Evolutionary conservation across 306 rosid species (phyloP), one percentile per base, ranked within the genome.

Genomic region (Fragaria vesca): DNA sequence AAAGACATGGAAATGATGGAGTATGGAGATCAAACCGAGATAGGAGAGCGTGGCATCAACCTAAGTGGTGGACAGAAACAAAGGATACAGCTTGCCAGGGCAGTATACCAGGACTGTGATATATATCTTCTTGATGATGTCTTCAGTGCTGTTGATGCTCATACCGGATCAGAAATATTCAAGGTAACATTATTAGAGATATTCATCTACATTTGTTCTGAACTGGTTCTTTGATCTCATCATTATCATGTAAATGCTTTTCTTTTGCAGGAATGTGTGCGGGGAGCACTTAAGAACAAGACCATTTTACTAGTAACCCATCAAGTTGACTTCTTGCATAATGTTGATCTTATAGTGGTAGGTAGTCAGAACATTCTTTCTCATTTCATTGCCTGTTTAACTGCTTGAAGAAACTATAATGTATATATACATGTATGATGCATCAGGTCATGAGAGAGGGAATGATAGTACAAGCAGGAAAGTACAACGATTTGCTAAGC

Each of bases 101-200:
- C 97, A 65, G 97, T 93, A 4, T 95, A 91, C 75, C 98, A 95
- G 78, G 92, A 95, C 66, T 83, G 88, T 74, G 97, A 95, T 82
- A 81, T 92, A 72, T 95, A 95, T 87, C 93, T 95, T 69, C 97
- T 95, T 32, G 98, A 95, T 42, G 98, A 95, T 48, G 91, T 95
- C 73, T 95, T 95, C 76, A 95, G 99, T 40, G 99, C 99, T 21
- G 99, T 95, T 73, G 99, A 95, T 83, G 99, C 99, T 48, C 99
- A 95, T 76, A 93, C 99, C 9, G 99, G 99, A 66, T 87, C 97
- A 54, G 96, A 93, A 76, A 89, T 95, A 84, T 95, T 95, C 65
- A 95, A 95, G 99, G 99, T 89, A 32, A 47, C 69, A 47, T 20
- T 26, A 34, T 9, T 42, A 2, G 6, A 45, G 7, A 72, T 21